Evolutionary conservation across 768 basidiomycete species (phyloP).

Genomic region (Serendipita indica): DNA sequence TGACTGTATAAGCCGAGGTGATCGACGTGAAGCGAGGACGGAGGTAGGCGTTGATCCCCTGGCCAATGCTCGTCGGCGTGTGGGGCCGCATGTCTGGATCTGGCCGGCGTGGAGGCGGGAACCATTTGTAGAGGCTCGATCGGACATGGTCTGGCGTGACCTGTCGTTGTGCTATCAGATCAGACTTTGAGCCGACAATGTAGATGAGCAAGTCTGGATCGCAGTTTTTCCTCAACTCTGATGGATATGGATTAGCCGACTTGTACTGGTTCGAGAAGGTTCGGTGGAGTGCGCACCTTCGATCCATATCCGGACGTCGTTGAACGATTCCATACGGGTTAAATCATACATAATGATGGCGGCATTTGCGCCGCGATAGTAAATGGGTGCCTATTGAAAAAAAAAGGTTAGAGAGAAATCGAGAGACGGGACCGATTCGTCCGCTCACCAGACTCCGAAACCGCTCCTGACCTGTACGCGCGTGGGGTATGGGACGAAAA

Average conservation of each 20-base stretch:
- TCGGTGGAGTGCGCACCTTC: slow-evolving; percentile 38
- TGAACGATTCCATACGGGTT: slow-evolving; percentile 75
- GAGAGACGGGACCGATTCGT: slow-evolving; percentile 11
- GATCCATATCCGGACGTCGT: slow-evolving; percentile 80
- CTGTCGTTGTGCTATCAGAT: slow-evolving; percentile 54
- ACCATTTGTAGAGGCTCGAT: slow-evolving; percentile 75
- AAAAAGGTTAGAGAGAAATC: not conserved
- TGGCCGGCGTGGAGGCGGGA: slow-evolving; percentile 60
- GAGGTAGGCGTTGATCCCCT: slow-evolving; percentile 53
- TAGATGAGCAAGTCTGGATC: slow-evolving; percentile 81
- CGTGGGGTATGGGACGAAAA: not conserved
- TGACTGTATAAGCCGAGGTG: slow-evolving; percentile 31
- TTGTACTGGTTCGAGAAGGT: slow-evolving; percentile 7
- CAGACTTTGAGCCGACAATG: slow-evolving; percentile 88
- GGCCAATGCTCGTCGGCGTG: slow-evolving; percentile 37
- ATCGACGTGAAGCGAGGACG: slow-evolving; percentile 67
- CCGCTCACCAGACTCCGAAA: slow-evolving; percentile 70
- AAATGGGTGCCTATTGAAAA: slow-evolving; percentile 68
- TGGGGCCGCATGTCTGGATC: slow-evolving; percentile 33
- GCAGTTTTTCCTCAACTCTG: slow-evolving; percentile 84
- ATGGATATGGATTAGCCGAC: slow-evolving; percentile 16
- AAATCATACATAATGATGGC: slow-evolving; percentile 92
- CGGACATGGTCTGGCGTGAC: slow-evolving; percentile 72
- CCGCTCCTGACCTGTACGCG: slow-evolving; percentile 73
- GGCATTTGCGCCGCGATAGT: slow-evolving; percentile 91